Base-by-base conservation (phyloP, 495 filamentous ascomycete species). In the Penicillium cataractarum region DNA sequence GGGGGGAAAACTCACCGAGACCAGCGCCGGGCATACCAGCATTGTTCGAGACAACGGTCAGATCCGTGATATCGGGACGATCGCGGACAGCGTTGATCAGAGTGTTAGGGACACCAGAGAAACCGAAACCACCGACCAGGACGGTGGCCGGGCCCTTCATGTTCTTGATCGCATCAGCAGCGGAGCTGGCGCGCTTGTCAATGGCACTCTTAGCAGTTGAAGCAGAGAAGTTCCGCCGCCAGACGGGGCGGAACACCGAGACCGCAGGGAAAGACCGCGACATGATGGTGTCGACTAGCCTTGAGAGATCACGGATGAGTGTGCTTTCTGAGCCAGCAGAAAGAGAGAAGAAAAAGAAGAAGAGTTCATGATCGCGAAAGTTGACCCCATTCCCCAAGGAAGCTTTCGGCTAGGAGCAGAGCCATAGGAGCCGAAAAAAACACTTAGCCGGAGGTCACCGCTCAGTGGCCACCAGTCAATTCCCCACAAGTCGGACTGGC, bases 41-140 rank as follows among this genome's bases (percentile, higher is more conserved):
- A 75, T 96, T 96, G 81, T 96, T 96, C 55, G 91, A 95, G 62
- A 95, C 91, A 46, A 90, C 91, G 22, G 92, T 96, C 32, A 96
- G 73, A 55, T 86, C 83, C 13, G 76, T 90, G 72, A 94, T 86
- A 31, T 90, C 83, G 42, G 88, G 87, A 68, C 84, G 87, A 54
- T 88, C 86, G 54, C 89, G 80, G 29, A 94, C 84, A 65, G 89
- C 88, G 66, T 92, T 83, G 76, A 95, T 94, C 32, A 95, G 80
- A 2, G 91, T 92, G 73, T 92, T 90, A 6, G 91, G 90, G 48
- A 93, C 91, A 69, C 91, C 91, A 65, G 88, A 91, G 73, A 95
- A 90, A 51, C 91, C 91, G 72, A 95, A 95, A 15, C 91, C 91
- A 59, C 91, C 91, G 71, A 89, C 89, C 35, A 95, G 78, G 22